Base-by-base conservation (phyloP, 2,329 filamentous ascomycete species). In the Penicillium sp. region DNA sequence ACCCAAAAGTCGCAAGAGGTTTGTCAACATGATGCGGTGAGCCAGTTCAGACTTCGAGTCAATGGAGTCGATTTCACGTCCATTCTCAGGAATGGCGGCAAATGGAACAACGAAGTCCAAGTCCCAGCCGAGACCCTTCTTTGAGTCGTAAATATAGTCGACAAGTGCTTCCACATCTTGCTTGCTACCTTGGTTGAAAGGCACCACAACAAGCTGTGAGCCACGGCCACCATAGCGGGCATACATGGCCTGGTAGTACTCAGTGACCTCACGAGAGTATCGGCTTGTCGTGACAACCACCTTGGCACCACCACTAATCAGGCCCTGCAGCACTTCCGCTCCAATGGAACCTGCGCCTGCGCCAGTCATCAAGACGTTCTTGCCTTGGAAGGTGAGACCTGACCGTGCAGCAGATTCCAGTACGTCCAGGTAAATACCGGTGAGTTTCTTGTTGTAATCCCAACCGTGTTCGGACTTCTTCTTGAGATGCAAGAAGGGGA, bases 381-480 rank as follows among this genome's bases (percentile, higher is more conserved):
- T 97, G 73, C 87, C 88, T 67, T 89, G 81, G 77, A 95, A 98
- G 41, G 84, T 93, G 52, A 98, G 83, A 69, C 93, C 93, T 49
- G 82, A 78, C 63, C 83, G 86, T 57, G 93, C 93, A 57, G 90
- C 89, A 56, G 90, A 81, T 74, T 95, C 90, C 29, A 98, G 74
- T 55, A 88, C 89, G 67, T 96, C 88, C 31, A 98, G 81, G 68
- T 98, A 98, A 60, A 90, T 72, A 50, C 88, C 87, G 21, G 93
- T 97, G 50, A 98, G 81, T 76, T 94, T 96, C 80, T 97, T 98
- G 82, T 88, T 97, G 77, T 97, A 98, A 65, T 97, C 90, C 93
- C 93, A 98, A 54, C 91, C 91, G 64, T 95, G 86, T 54, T 90
- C 82, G 73, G 95, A 94, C 71, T 88, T 87, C 81, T 95, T 95